Conservation (phyloP, 306 rosid genomes). For the Senna siamea region DNA sequence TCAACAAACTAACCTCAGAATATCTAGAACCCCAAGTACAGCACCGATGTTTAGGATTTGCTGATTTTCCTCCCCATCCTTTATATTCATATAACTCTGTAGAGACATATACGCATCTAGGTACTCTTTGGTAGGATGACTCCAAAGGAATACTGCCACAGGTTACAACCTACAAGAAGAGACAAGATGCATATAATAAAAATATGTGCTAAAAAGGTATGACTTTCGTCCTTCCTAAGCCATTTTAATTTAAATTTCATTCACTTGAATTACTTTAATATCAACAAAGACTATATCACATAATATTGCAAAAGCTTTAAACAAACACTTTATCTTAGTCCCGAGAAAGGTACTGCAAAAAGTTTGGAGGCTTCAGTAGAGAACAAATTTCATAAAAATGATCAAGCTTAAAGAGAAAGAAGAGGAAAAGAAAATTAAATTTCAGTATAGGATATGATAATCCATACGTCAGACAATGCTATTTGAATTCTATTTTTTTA, state of each 20-base stretch:
- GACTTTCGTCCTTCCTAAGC: too few species aligned
- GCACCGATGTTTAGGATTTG: constrained; percentile 74
- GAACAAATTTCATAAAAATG: constrained; percentile 14
- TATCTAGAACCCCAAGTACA: constrained; percentile 83
- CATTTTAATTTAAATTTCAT: constrained; percentile 18
- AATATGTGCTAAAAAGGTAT: neutral
- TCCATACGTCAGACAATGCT: constrained; percentile 8
- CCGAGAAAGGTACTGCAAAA: constrained; percentile 2
- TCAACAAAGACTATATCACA: constrained; percentile 6
- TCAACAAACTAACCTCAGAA: constrained; percentile 75
- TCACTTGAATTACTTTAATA: neutral
- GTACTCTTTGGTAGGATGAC: constrained; percentile 83
- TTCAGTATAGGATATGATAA: constrained; percentile 4
- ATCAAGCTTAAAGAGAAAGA: too few species aligned
- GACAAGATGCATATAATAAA: constrained; percentile 24
- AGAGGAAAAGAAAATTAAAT: neutral
- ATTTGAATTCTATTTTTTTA: neutral
- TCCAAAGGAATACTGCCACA: constrained; percentile 99
- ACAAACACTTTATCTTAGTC: too few species aligned
- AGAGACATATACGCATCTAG: constrained; percentile 88
- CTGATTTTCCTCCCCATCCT: constrained; percentile 83
- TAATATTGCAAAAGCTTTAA: too few species aligned
- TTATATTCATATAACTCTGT: constrained; percentile 82
- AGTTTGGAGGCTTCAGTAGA: constrained; percentile 2
- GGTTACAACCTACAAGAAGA: constrained; percentile 83